A percentile compares a stretch with the other conserved stretches of the same genome.
Evolutionary conservation across 2,329 filamentous ascomycete species (phyloP).

Genomic region (Sphaerulina musiva): DNA sequence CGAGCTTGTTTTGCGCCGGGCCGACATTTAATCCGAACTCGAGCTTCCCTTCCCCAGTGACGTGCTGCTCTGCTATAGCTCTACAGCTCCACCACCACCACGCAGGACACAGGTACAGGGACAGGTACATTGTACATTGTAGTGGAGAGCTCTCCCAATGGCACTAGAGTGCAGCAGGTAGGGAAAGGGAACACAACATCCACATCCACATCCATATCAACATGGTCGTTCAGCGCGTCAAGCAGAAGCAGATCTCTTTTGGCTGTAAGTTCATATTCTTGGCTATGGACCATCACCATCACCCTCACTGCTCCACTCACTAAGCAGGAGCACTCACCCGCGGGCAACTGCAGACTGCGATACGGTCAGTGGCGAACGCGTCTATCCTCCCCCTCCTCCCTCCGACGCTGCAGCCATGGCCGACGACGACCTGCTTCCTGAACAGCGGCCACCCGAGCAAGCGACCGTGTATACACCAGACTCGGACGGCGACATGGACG

Average conservation of each 20-base stretch:
- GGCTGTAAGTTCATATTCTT: slow-evolving; percentile 24
- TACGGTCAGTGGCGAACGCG: slow-evolving; percentile 31
- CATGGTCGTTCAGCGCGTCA: slow-evolving; percentile 28
- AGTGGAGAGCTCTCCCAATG: neutral
- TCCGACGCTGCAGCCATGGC: too few species aligned
- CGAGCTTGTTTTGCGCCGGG: too few species aligned
- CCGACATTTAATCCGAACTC: neutral
- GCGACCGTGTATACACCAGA: slow-evolving; percentile 19
- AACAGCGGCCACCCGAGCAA: slow-evolving; percentile 31
- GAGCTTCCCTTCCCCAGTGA: neutral
- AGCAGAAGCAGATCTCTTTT: slow-evolving; percentile 33
- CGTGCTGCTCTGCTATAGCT: neutral
- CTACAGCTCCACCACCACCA: neutral
- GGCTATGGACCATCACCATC: slow-evolving; percentile 1
- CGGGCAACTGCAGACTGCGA: slow-evolving; percentile 29
- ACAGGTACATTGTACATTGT: neutral
- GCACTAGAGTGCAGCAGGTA: neutral
- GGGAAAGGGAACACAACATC: too few species aligned
- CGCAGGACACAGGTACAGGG: neutral
- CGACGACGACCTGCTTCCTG: slow-evolving; percentile 26
- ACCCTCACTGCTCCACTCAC: neutral
- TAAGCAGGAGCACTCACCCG: too few species aligned
- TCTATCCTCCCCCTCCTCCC: slow-evolving; percentile 26
- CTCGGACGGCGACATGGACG: slow-evolving; percentile 15
- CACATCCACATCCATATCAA: too few species aligned